Evolutionary conservation across 176 grass and related monocot genomes (phyloP).

Genomic region (Bolboschoenus planiculmis): DNA sequence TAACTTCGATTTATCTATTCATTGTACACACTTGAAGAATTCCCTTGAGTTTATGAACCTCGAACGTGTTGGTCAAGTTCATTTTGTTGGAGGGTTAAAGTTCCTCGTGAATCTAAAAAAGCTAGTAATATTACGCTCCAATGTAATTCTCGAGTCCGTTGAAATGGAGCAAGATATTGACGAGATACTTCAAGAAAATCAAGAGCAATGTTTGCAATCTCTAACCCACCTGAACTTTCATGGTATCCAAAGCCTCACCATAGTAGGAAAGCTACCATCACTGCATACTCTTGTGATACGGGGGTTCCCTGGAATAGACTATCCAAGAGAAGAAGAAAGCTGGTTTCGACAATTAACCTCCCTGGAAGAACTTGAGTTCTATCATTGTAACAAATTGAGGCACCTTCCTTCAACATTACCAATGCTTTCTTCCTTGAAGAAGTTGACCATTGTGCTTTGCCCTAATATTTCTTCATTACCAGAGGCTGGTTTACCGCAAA

Average conservation of each 20-base stretch:
- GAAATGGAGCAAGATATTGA: not conserved
- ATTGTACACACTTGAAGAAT: not conserved
- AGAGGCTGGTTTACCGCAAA: not conserved
- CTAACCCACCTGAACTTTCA: not conserved
- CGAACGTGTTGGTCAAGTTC: not conserved
- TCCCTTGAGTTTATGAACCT: not conserved
- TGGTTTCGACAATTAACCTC: not conserved
- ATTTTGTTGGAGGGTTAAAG: not conserved
- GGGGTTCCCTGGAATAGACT: not conserved
- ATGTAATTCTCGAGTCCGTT: not conserved
- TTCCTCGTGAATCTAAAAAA: not conserved
- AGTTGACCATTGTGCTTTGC: not conserved
- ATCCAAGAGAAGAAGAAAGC: not conserved
- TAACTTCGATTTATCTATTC: not conserved
- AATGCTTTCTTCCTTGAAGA: not conserved
- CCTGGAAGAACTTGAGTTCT: slow-evolving; percentile 26
- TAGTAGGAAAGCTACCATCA: not conserved
- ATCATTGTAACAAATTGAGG: not conserved
- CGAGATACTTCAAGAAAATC: not conserved
- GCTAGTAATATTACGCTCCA: not conserved
- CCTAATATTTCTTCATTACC: not conserved
- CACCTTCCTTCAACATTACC: not conserved
- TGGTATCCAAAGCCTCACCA: not conserved
- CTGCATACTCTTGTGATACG: not conserved
- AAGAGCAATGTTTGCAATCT: not conserved